Percentiles rank a stretch among this genome's conserved stretches.
These are phyloP conservation scores for Crithidia sp. DNA, from an alignment of 208 protist species.

Conservation along the genomic window DNA sequence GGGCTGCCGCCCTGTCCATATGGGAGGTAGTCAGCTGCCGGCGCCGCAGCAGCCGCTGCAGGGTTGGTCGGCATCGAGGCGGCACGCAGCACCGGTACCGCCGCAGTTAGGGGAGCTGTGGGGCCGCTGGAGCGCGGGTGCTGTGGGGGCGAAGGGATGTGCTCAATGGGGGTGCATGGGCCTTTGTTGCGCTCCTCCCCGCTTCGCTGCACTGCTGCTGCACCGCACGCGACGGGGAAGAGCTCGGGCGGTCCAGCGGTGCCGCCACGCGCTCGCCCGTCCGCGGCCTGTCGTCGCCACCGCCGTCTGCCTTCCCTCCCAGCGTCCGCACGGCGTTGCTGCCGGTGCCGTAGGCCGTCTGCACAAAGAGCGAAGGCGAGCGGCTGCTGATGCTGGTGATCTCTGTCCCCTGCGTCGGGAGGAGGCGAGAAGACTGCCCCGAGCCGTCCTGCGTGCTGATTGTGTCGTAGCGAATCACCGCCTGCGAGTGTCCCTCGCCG, in stretches of 20 bases:
- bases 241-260: background rate
- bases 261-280: background rate
- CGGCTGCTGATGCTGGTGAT: background rate
- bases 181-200: background rate
- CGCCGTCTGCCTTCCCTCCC: background rate
- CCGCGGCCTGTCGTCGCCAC: background rate
- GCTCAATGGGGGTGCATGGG: background rate
- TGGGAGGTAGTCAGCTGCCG: background rate
- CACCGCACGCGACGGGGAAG: background rate
- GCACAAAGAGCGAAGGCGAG: background rate
- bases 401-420: background rate
- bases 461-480: background rate
- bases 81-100: conserved; percentile 6
- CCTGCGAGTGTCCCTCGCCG: background rate
- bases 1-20: conserved; percentile 16
- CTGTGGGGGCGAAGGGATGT: conserved; percentile 8
- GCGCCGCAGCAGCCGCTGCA: background rate
- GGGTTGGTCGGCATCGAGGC: conserved; percentile 9
- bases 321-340: conserved; percentile 25
- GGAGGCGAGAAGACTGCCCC: background rate
- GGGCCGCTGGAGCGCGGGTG: background rate
- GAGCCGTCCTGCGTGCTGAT: background rate
- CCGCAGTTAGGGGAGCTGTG: background rate
- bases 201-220: background rate
- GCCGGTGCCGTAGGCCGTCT: conserved; percentile 23